These are phyloP conservation scores for Patellaria atrata DNA, from an alignment of 495 filamentous ascomycete genomes.

Conservation along the genomic window DNA sequence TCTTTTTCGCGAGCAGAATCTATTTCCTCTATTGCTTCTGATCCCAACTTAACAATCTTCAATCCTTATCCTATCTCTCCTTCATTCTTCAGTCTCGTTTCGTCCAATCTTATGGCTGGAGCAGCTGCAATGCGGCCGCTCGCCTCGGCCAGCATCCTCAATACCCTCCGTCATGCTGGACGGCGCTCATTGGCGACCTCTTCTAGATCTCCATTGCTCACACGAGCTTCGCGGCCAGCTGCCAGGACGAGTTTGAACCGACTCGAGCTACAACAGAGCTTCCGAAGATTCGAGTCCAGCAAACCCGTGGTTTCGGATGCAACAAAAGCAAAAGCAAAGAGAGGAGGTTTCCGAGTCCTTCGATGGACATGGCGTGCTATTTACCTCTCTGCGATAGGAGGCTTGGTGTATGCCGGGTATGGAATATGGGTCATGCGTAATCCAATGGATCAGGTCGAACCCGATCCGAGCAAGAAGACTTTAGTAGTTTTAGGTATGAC, in stretches of 20 bases:
- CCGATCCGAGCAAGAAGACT: conserved; percentile 89
- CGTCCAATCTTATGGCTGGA: too few species aligned
- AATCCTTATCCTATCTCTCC: too few species aligned
- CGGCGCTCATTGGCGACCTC: conserved; percentile 15
- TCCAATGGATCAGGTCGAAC: conserved; percentile 63
- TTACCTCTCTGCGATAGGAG: conserved; percentile 51
- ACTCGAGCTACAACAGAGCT: conserved; percentile 16
- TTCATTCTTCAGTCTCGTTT: too few species aligned
- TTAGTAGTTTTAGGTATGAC: conserved; percentile 82
- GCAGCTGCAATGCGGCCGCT: conserved; percentile 16
- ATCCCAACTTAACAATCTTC: too few species aligned
- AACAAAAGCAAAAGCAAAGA: conserved; percentile 19
- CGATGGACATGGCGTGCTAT: conserved; percentile 64
- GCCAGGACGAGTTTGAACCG: conserved; percentile 12
- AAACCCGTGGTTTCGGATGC: conserved; percentile 5
- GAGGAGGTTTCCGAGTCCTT: conserved; percentile 30
- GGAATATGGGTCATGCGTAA: conserved; percentile 67
- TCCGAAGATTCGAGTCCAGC: conserved; percentile 15
- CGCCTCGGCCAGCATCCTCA: conserved; percentile 5
- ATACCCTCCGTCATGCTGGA: conserved; percentile 15
- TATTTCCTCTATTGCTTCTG: too few species aligned
- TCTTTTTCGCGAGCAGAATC: too few species aligned
- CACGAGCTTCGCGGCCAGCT: conserved; percentile 17
- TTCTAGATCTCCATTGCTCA: conserved; percentile 12
- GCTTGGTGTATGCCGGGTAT: conserved; percentile 58